Base-by-base conservation (phyloP, 1,139 yeast species). In the Pichia sp. region DNA sequence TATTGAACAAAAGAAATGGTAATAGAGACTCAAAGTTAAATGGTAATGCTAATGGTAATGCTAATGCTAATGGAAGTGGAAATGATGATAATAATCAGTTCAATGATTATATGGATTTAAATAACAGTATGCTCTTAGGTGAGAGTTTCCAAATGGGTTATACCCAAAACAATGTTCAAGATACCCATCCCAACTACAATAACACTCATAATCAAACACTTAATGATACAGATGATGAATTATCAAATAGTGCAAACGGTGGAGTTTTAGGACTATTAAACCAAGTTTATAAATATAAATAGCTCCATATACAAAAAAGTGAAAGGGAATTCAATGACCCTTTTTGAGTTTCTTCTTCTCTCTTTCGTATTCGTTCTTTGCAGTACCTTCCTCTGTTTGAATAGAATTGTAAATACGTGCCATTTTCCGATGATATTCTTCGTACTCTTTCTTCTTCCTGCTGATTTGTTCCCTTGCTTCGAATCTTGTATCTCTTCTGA, bases 371-470 rank as follows among this genome's bases (percentile, higher is more conserved):
- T 80, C 80, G 59, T 91, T 89, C 71, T 84, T 83, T 58, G 86
- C 96, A 6, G 93, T 84, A 54, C 97, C 97, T 69, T 89, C 97
- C 52, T 82, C 84, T 2, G 96, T 85, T 49, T 84, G 83, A 56
- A 89, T 84, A 42, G 89, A 77, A 54, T 89, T 84, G 59, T 84
- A 80, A 61, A 93, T 80, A 50, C 74, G 74, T 36, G 94, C 84
- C 86, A 91, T 84, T 70, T 86, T 89, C 53, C 78, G 73, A 61
- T 91, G 97, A 61, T 93, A 93, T 18, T 76, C 88, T 39, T 75
- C 76, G 56, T 85, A 80, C 59, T 76, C 76, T 46, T 69, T 68
- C 62, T 84, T 83, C 74, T 85, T 84, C 56, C 81, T 89, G 40
- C 70, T 69, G 56, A 89, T 80, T 61, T 79, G 83, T 62, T 89